These are phyloP conservation scores for Coniochaeta pulveracea DNA, from an alignment of 2,329 filamentous ascomycete species.

Conservation along the genomic window DNA sequence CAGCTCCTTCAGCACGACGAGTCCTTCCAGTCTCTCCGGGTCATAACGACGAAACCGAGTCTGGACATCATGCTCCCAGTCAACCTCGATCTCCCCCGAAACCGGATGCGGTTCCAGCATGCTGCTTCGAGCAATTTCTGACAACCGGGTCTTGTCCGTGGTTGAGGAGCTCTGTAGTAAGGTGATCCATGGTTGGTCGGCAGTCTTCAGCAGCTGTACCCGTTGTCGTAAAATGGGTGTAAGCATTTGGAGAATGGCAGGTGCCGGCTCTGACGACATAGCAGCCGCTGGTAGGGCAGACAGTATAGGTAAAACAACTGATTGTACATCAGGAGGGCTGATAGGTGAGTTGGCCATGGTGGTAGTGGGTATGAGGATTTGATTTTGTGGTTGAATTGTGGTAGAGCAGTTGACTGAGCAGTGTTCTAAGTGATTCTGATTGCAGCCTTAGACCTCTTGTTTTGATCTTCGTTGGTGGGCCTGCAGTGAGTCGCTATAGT, in stretches of 20 bases:
- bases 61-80: slow-evolving; percentile 50
- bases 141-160: slow-evolving; percentile 42
- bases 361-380: slow-evolving; percentile 4
- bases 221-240: slow-evolving; percentile 56
- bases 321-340: slow-evolving; percentile 31
- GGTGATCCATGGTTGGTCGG: slow-evolving; percentile 59
- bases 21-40: slow-evolving; percentile 60
- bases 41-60: slow-evolving; percentile 59
- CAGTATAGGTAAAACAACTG: slow-evolving; percentile 44
- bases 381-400: slow-evolving; percentile 1
- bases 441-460: too few species aligned
- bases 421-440: too few species aligned
- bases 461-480: too few species aligned
- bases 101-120: slow-evolving; percentile 69
- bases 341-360: slow-evolving; percentile 17
- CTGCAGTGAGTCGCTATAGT: too few species aligned
- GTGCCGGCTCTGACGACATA: slow-evolving; percentile 44
- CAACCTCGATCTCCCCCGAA: slow-evolving; percentile 68
- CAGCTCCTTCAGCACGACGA: slow-evolving; percentile 47
- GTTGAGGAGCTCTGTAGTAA: slow-evolving; percentile 62
- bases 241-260: slow-evolving; percentile 45
- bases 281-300: slow-evolving; percentile 48
- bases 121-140: slow-evolving; percentile 49
- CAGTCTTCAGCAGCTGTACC: slow-evolving; percentile 51
- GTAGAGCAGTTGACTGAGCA: too few species aligned